phyloP scores from a whole-genome alignment of 2,329 filamentous ascomycete genomes.

The Fusarium austroafricanum region DNA sequence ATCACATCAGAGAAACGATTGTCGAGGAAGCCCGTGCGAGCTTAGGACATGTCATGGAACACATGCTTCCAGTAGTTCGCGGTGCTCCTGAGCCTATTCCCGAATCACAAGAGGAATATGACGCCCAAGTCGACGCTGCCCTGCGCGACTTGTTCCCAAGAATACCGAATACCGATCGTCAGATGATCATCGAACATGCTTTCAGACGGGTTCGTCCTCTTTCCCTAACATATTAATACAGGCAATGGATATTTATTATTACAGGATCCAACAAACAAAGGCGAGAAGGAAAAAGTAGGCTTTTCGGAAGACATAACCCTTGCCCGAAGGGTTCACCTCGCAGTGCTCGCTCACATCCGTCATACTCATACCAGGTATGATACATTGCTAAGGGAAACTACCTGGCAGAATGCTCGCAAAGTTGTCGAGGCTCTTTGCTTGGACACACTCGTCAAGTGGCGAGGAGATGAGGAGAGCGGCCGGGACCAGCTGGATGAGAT shows the following conservation, averaged over 20 bases:
- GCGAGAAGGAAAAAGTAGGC: constrained; percentile 68
- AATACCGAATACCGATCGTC: constrained; percentile 73
- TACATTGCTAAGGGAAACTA: constrained; percentile 67
- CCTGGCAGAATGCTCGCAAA: constrained; percentile 70
- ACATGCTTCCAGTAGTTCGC: constrained; percentile 33
- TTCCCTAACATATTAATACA: background rate
- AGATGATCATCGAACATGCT: constrained; percentile 70
- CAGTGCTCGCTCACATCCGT: constrained; percentile 73
- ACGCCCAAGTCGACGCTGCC: constrained; percentile 70
- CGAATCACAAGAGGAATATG: constrained; percentile 68
- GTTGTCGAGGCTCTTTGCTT: constrained; percentile 70
- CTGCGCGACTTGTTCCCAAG: constrained; percentile 73
- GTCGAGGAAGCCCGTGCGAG: constrained; percentile 64
- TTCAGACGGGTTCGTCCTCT: constrained; percentile 67
- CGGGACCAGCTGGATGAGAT: constrained; percentile 76
- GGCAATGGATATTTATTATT: constrained; percentile 29
- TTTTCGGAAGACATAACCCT: constrained; percentile 66
- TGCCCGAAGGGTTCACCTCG: constrained; percentile 72
- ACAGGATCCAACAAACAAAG: constrained; percentile 63
- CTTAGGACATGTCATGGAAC: constrained; percentile 45
- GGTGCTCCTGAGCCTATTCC: constrained; percentile 69
- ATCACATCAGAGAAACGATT: constrained; percentile 69
- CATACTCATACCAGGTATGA: constrained; percentile 76
- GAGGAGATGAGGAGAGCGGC: constrained; percentile 76
- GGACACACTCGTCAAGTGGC: constrained; percentile 76